Evolutionary conservation across 2,329 filamentous ascomycete genomes (phyloP), one percentile per base, ranked within the genome.

Genomic region (Cordyceps militaris): DNA sequence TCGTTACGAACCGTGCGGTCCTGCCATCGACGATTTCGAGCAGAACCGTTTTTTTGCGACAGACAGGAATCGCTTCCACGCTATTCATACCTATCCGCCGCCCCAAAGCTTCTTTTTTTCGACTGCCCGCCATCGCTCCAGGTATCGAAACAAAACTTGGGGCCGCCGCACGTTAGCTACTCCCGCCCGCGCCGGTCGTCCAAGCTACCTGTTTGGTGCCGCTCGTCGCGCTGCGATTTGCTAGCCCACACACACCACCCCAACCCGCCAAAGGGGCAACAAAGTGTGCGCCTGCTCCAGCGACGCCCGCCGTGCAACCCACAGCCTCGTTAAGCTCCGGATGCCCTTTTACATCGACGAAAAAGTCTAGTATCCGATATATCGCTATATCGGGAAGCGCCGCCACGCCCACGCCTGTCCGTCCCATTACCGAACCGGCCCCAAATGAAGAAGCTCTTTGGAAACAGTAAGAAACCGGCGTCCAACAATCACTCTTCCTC

Each of bases 381-480:
- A 56, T 52, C 47, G 53, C 55, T 56, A 30, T 52, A 26, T 13
- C 58, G 53, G 52, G 53, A 59, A 53, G 42, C 56, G 57, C 53
- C 52, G 49, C 49, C 51, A 58, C 52, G 38, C 44, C 44, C 43
- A 56, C 42, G 30, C 32, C 53, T 30, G 26, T 61, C 53, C 57
- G 55, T 57, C 36, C 61, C 57, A 59, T 57, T 23, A 58, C 34
- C 61, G 60, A 60, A 64, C 61, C 58, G 58, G 62, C 62, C 64
- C 66, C 69, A 70, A 75, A 80, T 80, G 78, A 80, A 79, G 76
- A 75, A 79, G 75, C 80, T 80, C 69, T 70, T 67, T 63, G 67
- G 66, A 61, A 70, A 64, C 64, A 74, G 73, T 69, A 79, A 77
- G 69, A 64, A 67, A 61, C 63, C 66, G 62, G 70, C 74, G 62